Evolutionary conservation across 139 green algal species (phyloP).

Genomic region (Diplosphaera chodatii): DNA sequence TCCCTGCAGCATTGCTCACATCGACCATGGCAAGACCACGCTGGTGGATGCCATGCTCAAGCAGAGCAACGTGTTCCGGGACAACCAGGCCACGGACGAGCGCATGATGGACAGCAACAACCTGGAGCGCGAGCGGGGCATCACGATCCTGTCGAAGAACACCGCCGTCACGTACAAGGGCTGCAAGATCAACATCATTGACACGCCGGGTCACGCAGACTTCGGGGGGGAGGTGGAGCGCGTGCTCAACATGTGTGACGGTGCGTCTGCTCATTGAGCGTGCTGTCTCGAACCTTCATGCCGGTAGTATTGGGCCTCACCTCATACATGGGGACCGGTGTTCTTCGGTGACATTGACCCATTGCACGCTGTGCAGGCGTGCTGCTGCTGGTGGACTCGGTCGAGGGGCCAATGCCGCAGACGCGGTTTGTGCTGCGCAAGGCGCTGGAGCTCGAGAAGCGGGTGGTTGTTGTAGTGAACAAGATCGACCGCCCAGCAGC

Average conservation of each 20-base stretch:
- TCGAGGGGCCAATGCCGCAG: conserved; percentile 97
- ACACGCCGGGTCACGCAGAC: conserved; percentile 98
- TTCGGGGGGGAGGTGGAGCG: conserved; percentile 99
- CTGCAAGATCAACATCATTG: conserved; percentile 98
- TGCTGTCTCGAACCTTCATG: too few relatives aligned
- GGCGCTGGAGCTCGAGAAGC: conserved; percentile 88
- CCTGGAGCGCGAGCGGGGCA: conserved; percentile 95
- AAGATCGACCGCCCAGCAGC: conserved; percentile 91
- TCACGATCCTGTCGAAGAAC: conserved; percentile 99
- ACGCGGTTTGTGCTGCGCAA: conserved; percentile 99
- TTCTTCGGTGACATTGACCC: too few relatives aligned
- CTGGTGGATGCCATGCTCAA: conserved; percentile 89
- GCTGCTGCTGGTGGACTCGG: conserved; percentile 94
- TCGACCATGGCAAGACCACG: conserved; percentile 82
- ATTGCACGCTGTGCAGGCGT: too few relatives aligned
- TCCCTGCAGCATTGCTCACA: conserved; percentile 46
- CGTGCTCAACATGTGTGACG: conserved; percentile 99
- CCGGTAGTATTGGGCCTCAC: background rate
- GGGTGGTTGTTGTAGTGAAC: conserved; percentile 98
- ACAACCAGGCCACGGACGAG: conserved; percentile 71
- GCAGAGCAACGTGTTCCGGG: conserved; percentile 85
- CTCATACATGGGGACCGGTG: too few relatives aligned
- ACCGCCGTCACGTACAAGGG: conserved; percentile 87
- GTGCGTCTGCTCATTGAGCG: too few relatives aligned
- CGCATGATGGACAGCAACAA: conserved; percentile 97